Base-by-base conservation (phyloP, 1,139 yeast genomes). In the Debaryomyces singareniensis region DNA sequence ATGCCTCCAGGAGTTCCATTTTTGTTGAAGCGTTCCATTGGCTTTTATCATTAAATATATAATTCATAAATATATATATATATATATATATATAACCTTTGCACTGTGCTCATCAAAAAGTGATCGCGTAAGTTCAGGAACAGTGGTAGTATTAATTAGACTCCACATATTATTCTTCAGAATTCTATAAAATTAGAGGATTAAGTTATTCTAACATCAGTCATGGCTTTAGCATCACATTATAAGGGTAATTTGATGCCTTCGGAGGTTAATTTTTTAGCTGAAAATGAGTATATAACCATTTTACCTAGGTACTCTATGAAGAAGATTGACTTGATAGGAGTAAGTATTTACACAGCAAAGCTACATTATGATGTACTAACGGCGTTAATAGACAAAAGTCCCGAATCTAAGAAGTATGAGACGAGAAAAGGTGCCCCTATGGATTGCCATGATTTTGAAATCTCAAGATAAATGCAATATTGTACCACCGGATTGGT, bases 401-500 rank as follows among this genome's bases (percentile, higher is more conserved):
- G 51, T 69, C 29, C 85, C 78, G 2, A 64, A 64, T 33, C 55
- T 81, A 38, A 54, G 75, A 32, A 87, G 95, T 2, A 71, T 84
- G 71, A 71, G 82, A 39, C 67, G 91, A 34, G 75, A 71, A 20
- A 64, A 71, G 29, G 78, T 91, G 0, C 95, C 96, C 0, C 43
- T 91, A 3, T 91, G 98, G 98, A 64, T 85, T 15, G 97, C 96
- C 0, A 53, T 87, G 10, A 63, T 89, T 12, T 61, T 91, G 32
- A 86, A 86, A 47, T 76, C 81, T 27, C 97, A 91, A 52, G 80
- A 78, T 29, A 80, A 89, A 43, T 86, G 97, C 53, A 80, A 79
- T 38, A 78, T 91, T 3, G 78, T 87, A 5, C 80, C 89, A 7
- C 99, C 99, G 0, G 68, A 63, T 2, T 91, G 99, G 99, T 65